Evolutionary conservation across 768 basidiomycete species (phyloP).

Genomic region (Rubroboletus pulcherrimus): DNA sequence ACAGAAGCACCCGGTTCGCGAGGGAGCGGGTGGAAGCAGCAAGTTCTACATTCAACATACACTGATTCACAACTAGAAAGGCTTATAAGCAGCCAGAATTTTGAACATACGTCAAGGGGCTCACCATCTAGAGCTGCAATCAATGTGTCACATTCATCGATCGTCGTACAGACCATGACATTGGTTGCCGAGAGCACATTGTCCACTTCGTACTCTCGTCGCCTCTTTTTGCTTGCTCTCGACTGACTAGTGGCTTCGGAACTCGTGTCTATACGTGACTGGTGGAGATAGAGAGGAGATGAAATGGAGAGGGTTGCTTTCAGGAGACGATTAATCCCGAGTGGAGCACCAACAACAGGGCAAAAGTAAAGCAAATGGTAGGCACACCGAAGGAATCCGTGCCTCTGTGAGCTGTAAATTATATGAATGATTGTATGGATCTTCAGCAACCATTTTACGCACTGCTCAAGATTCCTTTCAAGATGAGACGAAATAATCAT

Average conservation of each 20-base stretch:
- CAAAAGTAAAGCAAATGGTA: constrained; percentile 41
- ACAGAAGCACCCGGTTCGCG: constrained; percentile 53
- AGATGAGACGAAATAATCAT: constrained; percentile 55
- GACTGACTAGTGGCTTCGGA: constrained; percentile 25
- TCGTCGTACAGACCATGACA: constrained; percentile 45
- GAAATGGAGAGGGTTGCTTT: constrained; percentile 51
- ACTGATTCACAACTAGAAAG: constrained; percentile 44
- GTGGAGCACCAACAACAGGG: constrained; percentile 43
- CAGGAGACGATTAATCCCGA: constrained; percentile 50
- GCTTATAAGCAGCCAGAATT: constrained; percentile 2
- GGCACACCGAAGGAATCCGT: constrained; percentile 45
- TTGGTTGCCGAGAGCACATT: constrained; percentile 57
- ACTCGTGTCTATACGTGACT: constrained; percentile 29
- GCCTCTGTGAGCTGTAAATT: constrained; percentile 33
- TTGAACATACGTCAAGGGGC: constrained; percentile 8
- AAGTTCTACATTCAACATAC: constrained; percentile 51
- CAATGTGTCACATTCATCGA: constrained; percentile 49
- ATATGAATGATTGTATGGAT: constrained; percentile 6
- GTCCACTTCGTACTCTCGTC: constrained; percentile 70
- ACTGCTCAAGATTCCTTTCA: constrained; percentile 53
- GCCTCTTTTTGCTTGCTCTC: constrained; percentile 65
- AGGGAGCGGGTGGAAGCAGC: constrained; percentile 54
- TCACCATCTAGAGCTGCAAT: constrained; percentile 58
- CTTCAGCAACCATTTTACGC: constrained; percentile 18
- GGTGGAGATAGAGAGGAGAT: constrained; percentile 43